Conservation (phyloP, 257 asterid species). For the Handroanthus guayacan region DNA sequence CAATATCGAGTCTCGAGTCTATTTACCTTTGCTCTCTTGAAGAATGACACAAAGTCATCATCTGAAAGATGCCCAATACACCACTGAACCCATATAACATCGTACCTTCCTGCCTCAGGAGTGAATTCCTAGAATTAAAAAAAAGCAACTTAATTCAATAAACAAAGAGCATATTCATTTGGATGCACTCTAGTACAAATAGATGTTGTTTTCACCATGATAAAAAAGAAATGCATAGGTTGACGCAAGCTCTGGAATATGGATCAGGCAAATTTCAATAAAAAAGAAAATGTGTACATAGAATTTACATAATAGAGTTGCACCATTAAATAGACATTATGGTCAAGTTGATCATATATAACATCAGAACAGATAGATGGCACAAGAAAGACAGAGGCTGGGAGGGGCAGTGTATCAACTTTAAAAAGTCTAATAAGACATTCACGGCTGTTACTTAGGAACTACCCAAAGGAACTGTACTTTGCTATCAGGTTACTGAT, state of each 20-base stretch:
- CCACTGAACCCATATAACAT: constrained; percentile 98
- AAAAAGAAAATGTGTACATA: constrained; percentile 3
- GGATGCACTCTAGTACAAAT: background rate
- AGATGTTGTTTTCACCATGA: background rate
- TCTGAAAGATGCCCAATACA: constrained; percentile 98
- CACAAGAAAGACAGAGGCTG: background rate
- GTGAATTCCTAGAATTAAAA: constrained; percentile 79
- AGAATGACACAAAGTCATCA: constrained; percentile 86
- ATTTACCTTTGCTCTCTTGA: constrained; percentile 82
- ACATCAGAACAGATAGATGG: background rate
- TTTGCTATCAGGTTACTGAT: background rate
- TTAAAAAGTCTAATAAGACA: background rate
- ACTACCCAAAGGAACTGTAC: background rate
- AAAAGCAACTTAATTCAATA: constrained; percentile 23
- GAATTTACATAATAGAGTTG: background rate
- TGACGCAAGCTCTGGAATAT: background rate
- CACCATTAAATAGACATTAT: background rate
- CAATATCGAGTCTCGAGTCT: constrained; percentile 19
- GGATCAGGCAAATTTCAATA: background rate
- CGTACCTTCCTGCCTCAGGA: constrained; percentile 83
- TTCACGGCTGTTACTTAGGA: background rate
- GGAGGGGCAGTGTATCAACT: background rate
- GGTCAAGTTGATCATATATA: background rate
- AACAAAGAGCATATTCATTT: constrained; percentile 8
- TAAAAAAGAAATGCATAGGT: background rate